Conservation (phyloP, 1,139 yeast species). For the Saccharomyces pastorianus region DNA sequence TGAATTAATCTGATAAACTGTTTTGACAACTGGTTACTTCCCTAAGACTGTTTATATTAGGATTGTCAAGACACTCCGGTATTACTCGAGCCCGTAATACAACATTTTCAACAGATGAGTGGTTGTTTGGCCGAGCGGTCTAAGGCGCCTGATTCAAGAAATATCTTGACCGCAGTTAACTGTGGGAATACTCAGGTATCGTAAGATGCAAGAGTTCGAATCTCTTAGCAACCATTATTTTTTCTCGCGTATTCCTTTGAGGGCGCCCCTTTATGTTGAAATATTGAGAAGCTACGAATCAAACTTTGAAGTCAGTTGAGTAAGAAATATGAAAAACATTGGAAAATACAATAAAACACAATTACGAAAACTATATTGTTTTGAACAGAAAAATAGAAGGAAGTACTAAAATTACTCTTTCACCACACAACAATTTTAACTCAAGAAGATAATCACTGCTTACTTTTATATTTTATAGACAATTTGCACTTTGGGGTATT, state of each 20-base stretch:
- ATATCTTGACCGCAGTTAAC: conserved; percentile 3
- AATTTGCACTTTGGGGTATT: neutral
- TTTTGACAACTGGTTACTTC: no score
- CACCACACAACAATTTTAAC: neutral
- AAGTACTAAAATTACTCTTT: no score
- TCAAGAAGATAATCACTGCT: neutral
- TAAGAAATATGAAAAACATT: neutral
- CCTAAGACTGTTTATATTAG: no score
- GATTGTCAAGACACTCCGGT: no score
- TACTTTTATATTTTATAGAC: neutral
- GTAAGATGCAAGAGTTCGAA: conserved; percentile 10
- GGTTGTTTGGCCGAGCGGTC: conserved; percentile 8
- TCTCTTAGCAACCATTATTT: conserved; percentile 6
- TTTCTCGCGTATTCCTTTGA: neutral
- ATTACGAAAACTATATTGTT: neutral
- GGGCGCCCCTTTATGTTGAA: neutral
- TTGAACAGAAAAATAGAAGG: neutral
- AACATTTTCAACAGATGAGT: neutral
- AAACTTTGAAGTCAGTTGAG: neutral
- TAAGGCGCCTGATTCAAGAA: conserved; percentile 7
- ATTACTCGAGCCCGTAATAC: no score
- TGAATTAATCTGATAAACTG: no score
- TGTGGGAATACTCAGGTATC: conserved; percentile 8
- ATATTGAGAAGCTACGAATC: neutral
- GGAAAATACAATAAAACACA: neutral